phyloP scores from a whole-genome alignment of 352 stramenopile species.

The Globisporangium megalacanthum region DNA sequence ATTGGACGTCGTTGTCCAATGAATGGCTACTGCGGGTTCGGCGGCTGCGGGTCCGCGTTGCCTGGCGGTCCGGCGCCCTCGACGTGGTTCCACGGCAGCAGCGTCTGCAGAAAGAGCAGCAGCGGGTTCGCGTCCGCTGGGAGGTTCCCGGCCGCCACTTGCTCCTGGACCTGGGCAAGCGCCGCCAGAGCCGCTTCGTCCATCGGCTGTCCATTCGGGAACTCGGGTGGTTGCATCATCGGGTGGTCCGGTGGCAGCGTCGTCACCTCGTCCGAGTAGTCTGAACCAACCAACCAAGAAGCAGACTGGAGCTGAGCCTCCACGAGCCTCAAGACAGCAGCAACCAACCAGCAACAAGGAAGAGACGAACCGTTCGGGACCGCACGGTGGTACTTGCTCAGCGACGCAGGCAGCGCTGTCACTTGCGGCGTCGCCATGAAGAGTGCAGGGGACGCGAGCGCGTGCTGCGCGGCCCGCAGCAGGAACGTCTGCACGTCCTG shows the following conservation, averaged over 20 bases:
- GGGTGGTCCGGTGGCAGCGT: conserved; percentile 77
- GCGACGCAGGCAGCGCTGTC: conserved; percentile 39
- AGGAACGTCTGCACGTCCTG: conserved; percentile 72
- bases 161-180: conserved; percentile 50
- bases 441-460: conserved; percentile 47
- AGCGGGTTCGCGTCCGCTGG: conserved; percentile 75
- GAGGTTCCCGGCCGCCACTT: conserved; percentile 63
- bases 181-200: conserved; percentile 48
- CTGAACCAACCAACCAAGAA: conserved; percentile 16
- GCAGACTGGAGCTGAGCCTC: not conserved
- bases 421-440: conserved; percentile 48
- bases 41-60: not conserved
- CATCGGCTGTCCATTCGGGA: conserved; percentile 55
- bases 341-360: not conserved
- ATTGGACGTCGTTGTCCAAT: not conserved
- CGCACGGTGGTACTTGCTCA: conserved; percentile 74
- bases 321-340: not conserved
- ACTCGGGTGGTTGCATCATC: conserved; percentile 72
- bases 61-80: conserved; percentile 33
- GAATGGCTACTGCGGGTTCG: not conserved
- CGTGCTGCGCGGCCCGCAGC: conserved; percentile 55
- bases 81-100: conserved; percentile 83
- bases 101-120: conserved; percentile 79
- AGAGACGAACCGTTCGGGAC: conserved; percentile 40
- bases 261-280: conserved; percentile 86